Percentiles rank a stretch among this genome's conserved stretches.
phyloP scores from a whole-genome alignment of 2,329 filamentous ascomycete species.

The Dothidotthia symphoricarpi region DNA sequence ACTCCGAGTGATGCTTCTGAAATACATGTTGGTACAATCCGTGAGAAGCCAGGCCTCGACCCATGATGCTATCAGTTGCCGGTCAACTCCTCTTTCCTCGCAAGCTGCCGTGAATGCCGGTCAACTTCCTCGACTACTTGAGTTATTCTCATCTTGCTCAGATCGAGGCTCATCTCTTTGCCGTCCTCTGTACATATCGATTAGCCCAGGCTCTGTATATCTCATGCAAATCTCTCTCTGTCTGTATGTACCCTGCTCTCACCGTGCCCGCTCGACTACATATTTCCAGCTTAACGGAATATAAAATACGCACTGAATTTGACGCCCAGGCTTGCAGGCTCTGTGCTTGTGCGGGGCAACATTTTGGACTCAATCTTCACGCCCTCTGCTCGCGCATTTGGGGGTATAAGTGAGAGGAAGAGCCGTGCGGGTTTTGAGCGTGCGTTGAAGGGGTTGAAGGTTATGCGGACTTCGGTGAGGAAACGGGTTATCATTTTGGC shows the following conservation, averaged over 20 bases:
- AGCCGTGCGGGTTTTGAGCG: slow-evolving; percentile 79
- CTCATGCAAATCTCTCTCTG: background rate
- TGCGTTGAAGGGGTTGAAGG: slow-evolving; percentile 88
- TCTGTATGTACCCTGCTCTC: no score
- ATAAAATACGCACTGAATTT: slow-evolving; percentile 71
- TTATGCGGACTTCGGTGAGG: slow-evolving; percentile 78
- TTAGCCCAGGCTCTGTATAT: slow-evolving; percentile 13
- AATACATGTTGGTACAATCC: slow-evolving; percentile 13
- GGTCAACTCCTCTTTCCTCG: slow-evolving; percentile 77
- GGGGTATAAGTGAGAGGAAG: slow-evolving; percentile 81
- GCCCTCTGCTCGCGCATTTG: slow-evolving; percentile 68
- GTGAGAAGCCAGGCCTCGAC: background rate
- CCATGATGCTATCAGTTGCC: slow-evolving; percentile 32
- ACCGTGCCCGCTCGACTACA: no score
- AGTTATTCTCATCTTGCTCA: slow-evolving; percentile 78
- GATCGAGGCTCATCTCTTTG: slow-evolving; percentile 80
- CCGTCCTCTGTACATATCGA: slow-evolving; percentile 69
- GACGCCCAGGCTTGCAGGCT: slow-evolving; percentile 67
- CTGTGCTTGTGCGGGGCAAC: slow-evolving; percentile 66
- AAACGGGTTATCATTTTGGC: slow-evolving; percentile 76
- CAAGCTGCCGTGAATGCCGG: slow-evolving; percentile 77
- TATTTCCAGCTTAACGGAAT: background rate
- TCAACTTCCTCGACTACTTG: slow-evolving; percentile 87
- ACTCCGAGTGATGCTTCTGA: slow-evolving; percentile 28
- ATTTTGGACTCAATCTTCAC: slow-evolving; percentile 78